Percentiles rank a stretch among this genome's conserved stretches.
These are phyloP conservation scores for Didymella keratinophila DNA, from an alignment of 2,329 filamentous ascomycete species.

Conservation along the genomic window DNA sequence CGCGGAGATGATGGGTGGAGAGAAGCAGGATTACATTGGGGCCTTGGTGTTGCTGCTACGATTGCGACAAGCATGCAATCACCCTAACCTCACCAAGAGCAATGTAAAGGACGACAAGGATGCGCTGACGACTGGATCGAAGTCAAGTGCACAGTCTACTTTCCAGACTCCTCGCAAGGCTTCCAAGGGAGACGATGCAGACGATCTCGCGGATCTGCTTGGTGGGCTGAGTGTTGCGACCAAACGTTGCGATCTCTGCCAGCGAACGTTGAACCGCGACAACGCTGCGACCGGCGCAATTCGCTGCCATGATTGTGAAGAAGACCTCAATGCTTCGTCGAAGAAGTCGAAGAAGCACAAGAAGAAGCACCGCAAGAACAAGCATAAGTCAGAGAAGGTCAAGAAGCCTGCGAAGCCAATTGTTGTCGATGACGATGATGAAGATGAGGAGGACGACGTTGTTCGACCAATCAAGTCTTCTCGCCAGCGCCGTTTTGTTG, in stretches of 20 bases:
- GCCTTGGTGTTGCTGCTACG: slow-evolving; percentile 91
- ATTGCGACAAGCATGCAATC: slow-evolving; percentile 92
- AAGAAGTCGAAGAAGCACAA: slow-evolving; percentile 47
- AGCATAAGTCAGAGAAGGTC: slow-evolving; percentile 35
- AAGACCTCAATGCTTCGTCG: slow-evolving; percentile 70
- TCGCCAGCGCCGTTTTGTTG: slow-evolving; percentile 56
- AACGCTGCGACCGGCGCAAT: slow-evolving; percentile 63
- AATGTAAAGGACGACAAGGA: slow-evolving; percentile 90
- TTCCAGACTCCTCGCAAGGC: slow-evolving; percentile 49
- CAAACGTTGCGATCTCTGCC: slow-evolving; percentile 85
- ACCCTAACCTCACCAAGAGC: slow-evolving; percentile 84
- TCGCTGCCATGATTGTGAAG: slow-evolving; percentile 76
- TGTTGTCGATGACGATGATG: slow-evolving; percentile 38
- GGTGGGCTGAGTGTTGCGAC: slow-evolving; percentile 80
- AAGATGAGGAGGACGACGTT: slow-evolving; percentile 33
- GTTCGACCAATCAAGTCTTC: slow-evolving; percentile 26
- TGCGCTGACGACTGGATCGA: slow-evolving; percentile 71
- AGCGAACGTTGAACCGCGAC: slow-evolving; percentile 68
- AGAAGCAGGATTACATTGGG: slow-evolving; percentile 86
- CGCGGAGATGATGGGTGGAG: slow-evolving; percentile 84
- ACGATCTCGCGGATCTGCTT: slow-evolving; percentile 85
- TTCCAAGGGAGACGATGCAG: slow-evolving; percentile 69
- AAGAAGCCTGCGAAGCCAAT: slow-evolving; percentile 55
- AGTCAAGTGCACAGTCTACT: slow-evolving; percentile 50
- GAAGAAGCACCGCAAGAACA: slow-evolving; percentile 58